These are phyloP conservation scores for Alternaria consortialis DNA, from an alignment of 2,329 filamentous ascomycete genomes.

Conservation along the genomic window DNA sequence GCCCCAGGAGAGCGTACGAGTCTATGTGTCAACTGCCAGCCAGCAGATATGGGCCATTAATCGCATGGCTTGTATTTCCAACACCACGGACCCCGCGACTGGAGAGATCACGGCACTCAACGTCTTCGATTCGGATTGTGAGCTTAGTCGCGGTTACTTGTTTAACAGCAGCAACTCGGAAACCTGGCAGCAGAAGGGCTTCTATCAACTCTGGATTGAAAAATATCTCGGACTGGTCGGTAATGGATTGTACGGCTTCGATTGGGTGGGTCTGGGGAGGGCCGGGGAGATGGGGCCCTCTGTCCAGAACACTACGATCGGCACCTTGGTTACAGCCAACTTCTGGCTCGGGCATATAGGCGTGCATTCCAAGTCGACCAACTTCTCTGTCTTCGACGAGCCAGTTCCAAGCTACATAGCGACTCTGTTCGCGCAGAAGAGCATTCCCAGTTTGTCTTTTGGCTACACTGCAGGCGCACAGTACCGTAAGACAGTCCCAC, in stretches of 20 bases:
- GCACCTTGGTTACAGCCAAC: conserved; percentile 50
- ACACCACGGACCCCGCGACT: conserved; percentile 58
- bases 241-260: conserved; percentile 72
- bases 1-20: conserved; percentile 63
- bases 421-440: conserved; percentile 62
- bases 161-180: conserved; percentile 65
- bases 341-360: conserved; percentile 60
- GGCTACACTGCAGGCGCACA: conserved; percentile 79
- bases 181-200: conserved; percentile 67
- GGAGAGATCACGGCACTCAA: conserved; percentile 30
- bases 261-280: conserved; percentile 54
- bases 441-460: conserved; percentile 76
- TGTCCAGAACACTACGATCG: conserved; percentile 55
- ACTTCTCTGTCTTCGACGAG: conserved; percentile 62
- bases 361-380: conserved; percentile 60
- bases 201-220: conserved; percentile 67
- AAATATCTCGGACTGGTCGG: conserved; percentile 64
- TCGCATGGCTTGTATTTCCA: conserved; percentile 40
- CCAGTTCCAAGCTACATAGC: conserved; percentile 64
- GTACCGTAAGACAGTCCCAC: conserved; percentile 63
- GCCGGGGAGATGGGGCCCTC: conserved; percentile 52
- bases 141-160: conserved; percentile 65
- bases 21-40: conserved; percentile 71
- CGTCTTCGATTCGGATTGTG: conserved; percentile 55
- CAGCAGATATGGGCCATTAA: conserved; percentile 75